Conservation (phyloP, 1,284 basidiomycete species). For the Mycena citricolor region DNA sequence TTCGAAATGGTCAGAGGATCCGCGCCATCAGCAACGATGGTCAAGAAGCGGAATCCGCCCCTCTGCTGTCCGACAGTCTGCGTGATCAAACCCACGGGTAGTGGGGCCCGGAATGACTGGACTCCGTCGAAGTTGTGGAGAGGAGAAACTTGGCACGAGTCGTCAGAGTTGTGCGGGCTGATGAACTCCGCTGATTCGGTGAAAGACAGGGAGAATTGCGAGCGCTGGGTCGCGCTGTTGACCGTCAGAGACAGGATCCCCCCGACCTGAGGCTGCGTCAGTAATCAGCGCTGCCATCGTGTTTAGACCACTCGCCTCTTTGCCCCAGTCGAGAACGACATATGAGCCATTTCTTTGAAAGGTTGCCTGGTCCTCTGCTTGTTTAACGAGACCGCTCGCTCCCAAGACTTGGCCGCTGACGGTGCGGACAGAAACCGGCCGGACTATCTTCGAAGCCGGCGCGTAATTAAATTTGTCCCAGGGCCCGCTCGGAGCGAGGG, state of each 20-base stretch:
- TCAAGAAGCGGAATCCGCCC: constrained; percentile 52
- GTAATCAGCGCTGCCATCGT: not conserved
- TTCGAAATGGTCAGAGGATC: constrained; percentile 43
- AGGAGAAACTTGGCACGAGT: constrained; percentile 37
- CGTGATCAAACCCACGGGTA: constrained; percentile 38
- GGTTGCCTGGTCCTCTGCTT: constrained; percentile 29
- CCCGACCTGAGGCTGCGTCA: constrained; percentile 43
- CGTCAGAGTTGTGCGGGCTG: constrained; percentile 42
- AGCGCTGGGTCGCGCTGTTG: constrained; percentile 29
- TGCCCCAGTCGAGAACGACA: constrained; percentile 46
- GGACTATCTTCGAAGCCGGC: constrained; percentile 39
- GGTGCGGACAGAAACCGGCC: constrained; percentile 35
- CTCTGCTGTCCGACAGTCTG: constrained; percentile 43
- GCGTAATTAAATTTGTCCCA: constrained; percentile 52
- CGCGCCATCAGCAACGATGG: constrained; percentile 42
- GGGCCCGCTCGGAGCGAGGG: constrained; percentile 39
- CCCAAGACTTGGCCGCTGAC: constrained; percentile 34
- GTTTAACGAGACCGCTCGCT: constrained; percentile 32
- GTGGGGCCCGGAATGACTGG: constrained; percentile 31
- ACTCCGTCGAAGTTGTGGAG: constrained; percentile 35
- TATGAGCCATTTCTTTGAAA: constrained; percentile 40
- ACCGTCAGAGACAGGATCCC: constrained; percentile 43
- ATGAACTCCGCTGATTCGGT: constrained; percentile 50
- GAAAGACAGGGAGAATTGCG: constrained; percentile 45
- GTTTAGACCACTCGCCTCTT: constrained; percentile 35